A percentile compares a stretch with the other conserved stretches of the same genome.
phyloP scores from a whole-genome alignment of 352 stramenopile genomes.

The Aphanomyces stellatus region DNA sequence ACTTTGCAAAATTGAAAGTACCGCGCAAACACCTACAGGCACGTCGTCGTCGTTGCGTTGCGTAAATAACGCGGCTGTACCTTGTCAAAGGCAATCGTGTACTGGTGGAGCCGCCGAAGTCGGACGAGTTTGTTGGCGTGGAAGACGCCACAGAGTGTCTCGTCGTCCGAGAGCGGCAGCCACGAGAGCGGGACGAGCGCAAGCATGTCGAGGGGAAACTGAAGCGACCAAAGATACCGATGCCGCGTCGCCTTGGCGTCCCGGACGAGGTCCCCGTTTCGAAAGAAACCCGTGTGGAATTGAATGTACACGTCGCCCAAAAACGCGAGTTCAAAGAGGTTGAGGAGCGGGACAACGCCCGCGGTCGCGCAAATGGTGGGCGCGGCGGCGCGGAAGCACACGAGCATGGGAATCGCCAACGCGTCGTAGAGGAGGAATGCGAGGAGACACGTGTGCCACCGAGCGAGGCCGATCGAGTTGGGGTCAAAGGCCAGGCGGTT shows the following conservation, averaged over 20 bases:
- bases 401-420: constrained; percentile 33
- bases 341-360: background rate
- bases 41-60: no score
- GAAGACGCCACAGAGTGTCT: constrained; percentile 28
- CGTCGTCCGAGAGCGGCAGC: constrained; percentile 22
- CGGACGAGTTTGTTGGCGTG: constrained; percentile 53
- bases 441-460: constrained; percentile 47
- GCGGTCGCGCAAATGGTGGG: background rate
- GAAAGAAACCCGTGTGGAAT: constrained; percentile 60
- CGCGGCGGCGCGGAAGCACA: constrained; percentile 35
- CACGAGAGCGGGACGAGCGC: constrained; percentile 37
- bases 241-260: constrained; percentile 38
- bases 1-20: constrained; percentile 56
- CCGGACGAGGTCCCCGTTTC: constrained; percentile 52
- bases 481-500: no score
- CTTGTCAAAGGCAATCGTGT: background rate
- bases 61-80: no score
- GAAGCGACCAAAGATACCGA: constrained; percentile 47
- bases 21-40: constrained; percentile 35
- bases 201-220: constrained; percentile 41
- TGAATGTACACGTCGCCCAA: constrained; percentile 55
- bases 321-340: constrained; percentile 38
- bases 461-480: constrained; percentile 40
- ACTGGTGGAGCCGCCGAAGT: constrained; percentile 7
- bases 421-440: constrained; percentile 46